A percentile compares a stretch with the other conserved stretches of the same genome.
Evolutionary conservation across 2,329 filamentous ascomycete genomes (phyloP).

Genomic region (Alternaria ethzedia): DNA sequence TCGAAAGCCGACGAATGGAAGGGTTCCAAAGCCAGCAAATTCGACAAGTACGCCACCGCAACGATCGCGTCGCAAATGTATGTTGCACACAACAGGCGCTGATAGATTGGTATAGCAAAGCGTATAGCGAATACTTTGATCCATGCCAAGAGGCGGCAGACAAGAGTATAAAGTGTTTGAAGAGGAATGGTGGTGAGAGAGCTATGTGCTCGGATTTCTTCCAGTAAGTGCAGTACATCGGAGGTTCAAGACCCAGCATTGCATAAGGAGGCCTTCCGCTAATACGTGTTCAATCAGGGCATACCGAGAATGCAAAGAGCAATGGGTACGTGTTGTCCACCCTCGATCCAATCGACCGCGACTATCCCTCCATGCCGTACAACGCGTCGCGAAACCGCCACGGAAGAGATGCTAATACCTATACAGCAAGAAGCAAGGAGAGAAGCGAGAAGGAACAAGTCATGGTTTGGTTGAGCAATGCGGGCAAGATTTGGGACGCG

Average conservation of each 20-base stretch:
- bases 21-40: conserved; percentile 44
- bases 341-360: background rate
- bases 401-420: conserved; percentile 3
- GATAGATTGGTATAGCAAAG: conserved; percentile 68
- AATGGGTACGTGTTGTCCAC: conserved; percentile 71
- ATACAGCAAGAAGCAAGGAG: conserved; percentile 29
- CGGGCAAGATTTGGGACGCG: background rate
- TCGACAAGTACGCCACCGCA: conserved; percentile 46
- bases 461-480: conserved; percentile 25
- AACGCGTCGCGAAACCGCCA: background rate
- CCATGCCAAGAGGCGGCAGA: conserved; percentile 93
- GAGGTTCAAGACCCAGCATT: background rate
- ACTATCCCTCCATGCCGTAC: background rate
- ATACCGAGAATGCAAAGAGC: conserved; percentile 92
- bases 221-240: conserved; percentile 64
- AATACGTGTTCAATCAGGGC: conserved; percentile 63
- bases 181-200: conserved; percentile 84
- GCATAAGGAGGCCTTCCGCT: background rate
- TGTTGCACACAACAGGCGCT: conserved; percentile 5
- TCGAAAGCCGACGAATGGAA: conserved; percentile 31
- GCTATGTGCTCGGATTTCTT: conserved; percentile 96
- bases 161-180: conserved; percentile 84
- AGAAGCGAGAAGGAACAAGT: conserved; percentile 28
- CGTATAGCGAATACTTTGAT: conserved; percentile 87
- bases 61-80: background rate